Percentiles rank a stretch among this genome's conserved stretches.
phyloP scores from a whole-genome alignment of 228 moss, liverwort and hornwort genomes.

The Sphagnum magellanicum region DNA sequence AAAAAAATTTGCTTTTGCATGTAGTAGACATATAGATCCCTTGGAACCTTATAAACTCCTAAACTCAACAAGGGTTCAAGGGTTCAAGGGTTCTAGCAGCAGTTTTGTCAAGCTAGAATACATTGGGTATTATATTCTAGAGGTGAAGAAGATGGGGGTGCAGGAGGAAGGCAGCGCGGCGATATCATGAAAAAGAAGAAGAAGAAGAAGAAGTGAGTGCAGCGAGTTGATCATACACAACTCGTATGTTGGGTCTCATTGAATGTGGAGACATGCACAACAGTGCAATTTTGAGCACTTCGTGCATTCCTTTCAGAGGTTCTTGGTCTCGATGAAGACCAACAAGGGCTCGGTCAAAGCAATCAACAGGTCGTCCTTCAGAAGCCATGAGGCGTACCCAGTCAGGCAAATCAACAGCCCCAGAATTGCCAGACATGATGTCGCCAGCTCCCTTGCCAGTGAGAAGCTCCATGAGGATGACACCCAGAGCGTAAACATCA shows the following conservation, averaged over 20 bases:
- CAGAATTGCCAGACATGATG: slow-evolving; percentile 60
- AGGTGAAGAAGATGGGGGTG: too few relatives aligned
- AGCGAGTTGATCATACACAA: slow-evolving; percentile 59
- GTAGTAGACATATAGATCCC: too few relatives aligned
- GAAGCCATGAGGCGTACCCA: slow-evolving; percentile 68
- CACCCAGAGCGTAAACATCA: slow-evolving; percentile 83
- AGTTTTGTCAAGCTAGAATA: too few relatives aligned
- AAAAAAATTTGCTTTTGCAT: too few relatives aligned
- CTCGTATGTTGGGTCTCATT: slow-evolving; percentile 56
- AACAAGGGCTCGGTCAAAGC: slow-evolving; percentile 71
- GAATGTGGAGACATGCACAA: slow-evolving; percentile 61
- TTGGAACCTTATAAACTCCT: too few relatives aligned
- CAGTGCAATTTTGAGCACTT: slow-evolving; percentile 60
- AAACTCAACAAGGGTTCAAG: too few relatives aligned
- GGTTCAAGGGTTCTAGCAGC: too few relatives aligned
- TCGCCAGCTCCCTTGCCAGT: slow-evolving; percentile 85
- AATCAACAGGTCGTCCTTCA: slow-evolving; percentile 68
- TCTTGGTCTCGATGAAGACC: slow-evolving; percentile 64
- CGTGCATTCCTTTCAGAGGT: slow-evolving; percentile 64
- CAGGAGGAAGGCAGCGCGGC: too few relatives aligned
- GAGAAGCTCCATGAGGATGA: slow-evolving; percentile 67
- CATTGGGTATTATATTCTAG: too few relatives aligned
- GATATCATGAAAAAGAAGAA: too few relatives aligned
- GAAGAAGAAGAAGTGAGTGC: neutral
- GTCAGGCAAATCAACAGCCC: slow-evolving; percentile 74